Base-by-base conservation (phyloP, 306 rosid genomes). In the Dryas alaskensis region DNA sequence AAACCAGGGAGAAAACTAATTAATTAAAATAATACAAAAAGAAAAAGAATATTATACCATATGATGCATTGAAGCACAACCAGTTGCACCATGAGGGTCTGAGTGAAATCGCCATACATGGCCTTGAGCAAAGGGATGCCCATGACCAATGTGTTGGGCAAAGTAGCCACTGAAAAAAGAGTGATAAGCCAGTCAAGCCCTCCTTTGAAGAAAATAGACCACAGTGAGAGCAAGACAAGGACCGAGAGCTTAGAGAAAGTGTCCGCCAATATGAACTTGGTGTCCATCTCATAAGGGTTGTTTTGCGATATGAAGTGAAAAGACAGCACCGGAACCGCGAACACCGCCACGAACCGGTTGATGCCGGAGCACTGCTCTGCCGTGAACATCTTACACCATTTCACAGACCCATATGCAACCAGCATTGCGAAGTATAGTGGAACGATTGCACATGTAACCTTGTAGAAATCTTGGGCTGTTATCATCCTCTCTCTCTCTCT, bases 11-110 rank as follows among this genome's bases (percentile, higher is more conserved):
- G 22, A 22, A 22, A 22, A 5, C 48, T 7, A 3, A 17, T 8
- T 0, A 73, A 40, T 14, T 0, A 43, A 45, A 67, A 9, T 39
- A 49, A 8, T 39, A 22, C 7, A 64, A 8, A n/a, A 52, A 9
- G 25, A 3, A 9, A 4, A 53, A 4, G 8, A 13, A 10, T 25
- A 67, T 14, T 8, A 4, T 79, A 83, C 86, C 86, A 83, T 17
- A 83, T 73, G 67, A 83, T 83, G 81, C 87, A 83, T 69, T 83
- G 87, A 64, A 83, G 87, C 47, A 83, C 87, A 45, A 83, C 84
- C 5, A 80, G 47, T 58, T 83, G 87, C 48, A 83, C 87, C 87
- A 83, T 83, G 73, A 79, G 84, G 50, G 67, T 49, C 60, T 79
- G 84, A 39, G 87, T 79, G 71, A 80, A 83, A 10, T 83, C 81